Evolutionary conservation across 495 filamentous ascomycete species (phyloP).

Genomic region (Aspergillus heteromorphus): DNA sequence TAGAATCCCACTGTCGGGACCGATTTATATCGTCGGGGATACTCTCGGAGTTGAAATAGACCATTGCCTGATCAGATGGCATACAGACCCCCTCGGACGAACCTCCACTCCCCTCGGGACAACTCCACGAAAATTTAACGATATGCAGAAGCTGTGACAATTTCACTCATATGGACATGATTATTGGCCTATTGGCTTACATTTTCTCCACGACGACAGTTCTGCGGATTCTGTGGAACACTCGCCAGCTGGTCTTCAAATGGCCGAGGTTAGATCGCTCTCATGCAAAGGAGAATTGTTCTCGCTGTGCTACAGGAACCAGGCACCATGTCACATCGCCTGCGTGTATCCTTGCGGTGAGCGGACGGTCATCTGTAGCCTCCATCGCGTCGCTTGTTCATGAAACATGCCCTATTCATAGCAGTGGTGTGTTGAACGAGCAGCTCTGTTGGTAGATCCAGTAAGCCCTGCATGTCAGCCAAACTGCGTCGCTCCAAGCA

Average conservation of each 20-base stretch:
- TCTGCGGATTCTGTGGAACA: not conserved
- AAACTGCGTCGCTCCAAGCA: no score
- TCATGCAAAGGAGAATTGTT: no score
- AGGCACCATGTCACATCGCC: not conserved
- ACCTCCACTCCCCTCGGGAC: not conserved
- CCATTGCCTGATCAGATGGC: no score
- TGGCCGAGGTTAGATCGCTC: no score
- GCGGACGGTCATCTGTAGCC: not conserved
- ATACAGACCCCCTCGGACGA: not conserved
- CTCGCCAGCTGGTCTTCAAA: not conserved
- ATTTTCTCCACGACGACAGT: not conserved
- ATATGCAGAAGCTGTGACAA: not conserved
- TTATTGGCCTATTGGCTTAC: not conserved
- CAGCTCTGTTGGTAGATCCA: no score
- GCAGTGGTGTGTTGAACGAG: no score
- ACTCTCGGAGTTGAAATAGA: no score
- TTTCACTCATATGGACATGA: not conserved
- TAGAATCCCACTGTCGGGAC: no score
- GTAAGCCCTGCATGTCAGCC: no score
- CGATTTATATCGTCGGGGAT: no score
- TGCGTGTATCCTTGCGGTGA: not conserved
- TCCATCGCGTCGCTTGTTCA: not conserved
- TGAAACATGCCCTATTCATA: not conserved
- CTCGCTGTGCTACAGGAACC: not conserved
- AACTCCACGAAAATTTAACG: not conserved